Evolutionary conservation across 768 basidiomycete genomes (phyloP).

Genomic region (Macrocybe gigantea): DNA sequence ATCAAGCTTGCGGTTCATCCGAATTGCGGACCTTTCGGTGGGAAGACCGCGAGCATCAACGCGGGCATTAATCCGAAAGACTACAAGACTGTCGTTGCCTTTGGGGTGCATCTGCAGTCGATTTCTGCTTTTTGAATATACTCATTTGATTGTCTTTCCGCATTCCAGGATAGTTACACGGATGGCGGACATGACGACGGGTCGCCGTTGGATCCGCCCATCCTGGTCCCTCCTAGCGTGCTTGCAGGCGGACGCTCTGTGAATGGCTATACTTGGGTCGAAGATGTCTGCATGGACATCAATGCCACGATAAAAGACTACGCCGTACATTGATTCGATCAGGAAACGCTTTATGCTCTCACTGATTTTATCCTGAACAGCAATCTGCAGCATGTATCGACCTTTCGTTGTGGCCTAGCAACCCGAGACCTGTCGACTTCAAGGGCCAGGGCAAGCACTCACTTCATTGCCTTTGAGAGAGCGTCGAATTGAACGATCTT

Average conservation of each 20-base stretch:
- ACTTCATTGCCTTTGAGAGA: neutral
- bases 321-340: conserved; percentile 26
- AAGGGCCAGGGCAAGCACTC: conserved; percentile 34
- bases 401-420: conserved; percentile 45
- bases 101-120: conserved; percentile 31
- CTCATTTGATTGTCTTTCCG: neutral
- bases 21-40: neutral
- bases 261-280: conserved; percentile 47
- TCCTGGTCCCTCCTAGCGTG: conserved; percentile 34
- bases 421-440: conserved; percentile 40
- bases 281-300: conserved; percentile 36
- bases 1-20: neutral
- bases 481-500: neutral
- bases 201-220: conserved; percentile 35
- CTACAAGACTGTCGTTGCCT: conserved; percentile 45
- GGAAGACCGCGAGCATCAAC: conserved; percentile 34
- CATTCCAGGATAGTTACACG: conserved; percentile 40
- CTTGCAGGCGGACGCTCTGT: conserved; percentile 46
- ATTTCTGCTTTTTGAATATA: neutral
- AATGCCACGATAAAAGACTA: conserved; percentile 44
- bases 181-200: conserved; percentile 47
- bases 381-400: conserved; percentile 42
- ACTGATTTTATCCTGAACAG: conserved; percentile 12
- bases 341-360: neutral
- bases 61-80: conserved; percentile 32